Base-by-base conservation (phyloP, 1,284 basidiomycete genomes). In the Stygiomarasmius scandens region DNA sequence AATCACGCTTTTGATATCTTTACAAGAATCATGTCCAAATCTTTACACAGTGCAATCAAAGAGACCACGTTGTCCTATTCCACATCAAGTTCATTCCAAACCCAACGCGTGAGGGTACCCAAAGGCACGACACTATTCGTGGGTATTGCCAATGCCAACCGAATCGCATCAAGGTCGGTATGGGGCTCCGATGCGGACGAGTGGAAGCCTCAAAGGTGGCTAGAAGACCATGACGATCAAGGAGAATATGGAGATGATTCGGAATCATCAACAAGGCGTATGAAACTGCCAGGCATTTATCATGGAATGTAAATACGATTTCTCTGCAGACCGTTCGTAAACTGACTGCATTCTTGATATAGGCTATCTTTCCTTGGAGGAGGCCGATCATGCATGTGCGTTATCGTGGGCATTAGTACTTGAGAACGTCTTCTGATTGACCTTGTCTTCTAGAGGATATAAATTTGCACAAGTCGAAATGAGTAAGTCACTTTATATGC, bases 281-380 rank as follows among this genome's bases (percentile, higher is more conserved):
- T 54, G 29, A 66, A 64, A 22, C 54, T 77, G 20, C 75, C 75
- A 22, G 76, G 76, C 23, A 68, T 77, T 11, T 77, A 75, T 62
- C 63, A 68, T 29, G 74, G 74, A 53, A 77, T 72, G 77, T 77
- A 54, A 71, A 74, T 69, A 12, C 32, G 19, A 49, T 29, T 56
- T 24, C 25, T 41, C 51, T 34, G 23, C 25, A 29, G 38, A 25
- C 46, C 44, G 47, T n/a, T 55, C 34, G 49, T 19, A 29, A 27
- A 52, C 45, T 58, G 56, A 23, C 43, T 49, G 16, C n/a, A n/a
- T n/a, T n/a, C n/a, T 24, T 52, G 32, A 20, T 32, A 23, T 58
- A 76, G 74, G 68, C 64, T 78, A 68, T 74, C 76, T 4, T 78
- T 77, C 59, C 61, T 77, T 23, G 76, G 75, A 25, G 76, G 76